Evolutionary conservation across 495 filamentous ascomycete species (phyloP).

Genomic region (Hypoxylon subgilvum): DNA sequence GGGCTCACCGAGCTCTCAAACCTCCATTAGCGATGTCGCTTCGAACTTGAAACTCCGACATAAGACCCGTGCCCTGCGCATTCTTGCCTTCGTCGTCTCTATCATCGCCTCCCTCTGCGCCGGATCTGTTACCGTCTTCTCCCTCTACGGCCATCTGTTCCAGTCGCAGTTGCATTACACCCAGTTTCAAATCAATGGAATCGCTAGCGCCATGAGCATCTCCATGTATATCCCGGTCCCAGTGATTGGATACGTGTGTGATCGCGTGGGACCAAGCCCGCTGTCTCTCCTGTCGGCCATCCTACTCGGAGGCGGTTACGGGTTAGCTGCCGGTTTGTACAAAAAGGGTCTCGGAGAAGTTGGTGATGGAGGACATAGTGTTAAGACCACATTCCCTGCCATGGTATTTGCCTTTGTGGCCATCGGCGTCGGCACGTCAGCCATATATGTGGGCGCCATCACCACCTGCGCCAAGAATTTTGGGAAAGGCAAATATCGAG

Average conservation of each 20-base stretch:
- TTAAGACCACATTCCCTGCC: conserved; percentile 69
- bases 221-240: conserved; percentile 89
- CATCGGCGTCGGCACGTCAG: conserved; percentile 80
- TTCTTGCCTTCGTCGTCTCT: conserved; percentile 49
- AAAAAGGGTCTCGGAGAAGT: conserved; percentile 61
- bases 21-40: conserved; percentile 44
- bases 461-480: conserved; percentile 98
- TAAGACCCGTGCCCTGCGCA: conserved; percentile 40
- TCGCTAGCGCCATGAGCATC: conserved; percentile 81
- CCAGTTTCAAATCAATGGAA: conserved; percentile 87
- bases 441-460: conserved; percentile 85
- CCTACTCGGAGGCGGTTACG: conserved; percentile 81
- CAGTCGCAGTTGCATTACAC: conserved; percentile 82
- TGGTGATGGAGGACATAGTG: conserved; percentile 48
- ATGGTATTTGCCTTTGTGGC: conserved; percentile 85
- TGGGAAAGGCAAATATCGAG: conserved; percentile 82
- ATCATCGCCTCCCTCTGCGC: conserved; percentile 68
- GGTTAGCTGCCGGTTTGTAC: conserved; percentile 81
- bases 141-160: conserved; percentile 87
- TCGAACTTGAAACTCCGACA: conserved; percentile 34
- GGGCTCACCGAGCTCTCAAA: conserved; percentile 41
- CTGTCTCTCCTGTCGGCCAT: conserved; percentile 72
- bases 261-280: conserved; percentile 78
- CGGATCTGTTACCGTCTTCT: conserved; percentile 85
- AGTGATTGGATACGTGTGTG: conserved; percentile 87